These are phyloP conservation scores for Leishmania major DNA, from an alignment of 208 protist species.

Conservation along the genomic window DNA sequence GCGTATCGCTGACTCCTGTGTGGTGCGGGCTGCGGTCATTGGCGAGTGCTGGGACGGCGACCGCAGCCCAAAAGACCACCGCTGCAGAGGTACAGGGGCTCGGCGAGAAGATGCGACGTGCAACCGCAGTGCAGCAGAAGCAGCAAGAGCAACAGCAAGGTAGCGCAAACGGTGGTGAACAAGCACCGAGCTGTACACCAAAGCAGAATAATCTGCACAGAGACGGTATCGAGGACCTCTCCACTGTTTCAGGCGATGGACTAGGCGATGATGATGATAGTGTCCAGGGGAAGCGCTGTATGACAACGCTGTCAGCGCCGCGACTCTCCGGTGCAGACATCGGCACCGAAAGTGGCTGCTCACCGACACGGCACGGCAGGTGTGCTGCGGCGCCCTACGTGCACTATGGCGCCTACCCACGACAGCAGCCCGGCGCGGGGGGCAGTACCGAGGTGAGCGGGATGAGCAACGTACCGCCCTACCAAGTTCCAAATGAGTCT, in stretches of 20 bases:
- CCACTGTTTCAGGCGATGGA: background rate
- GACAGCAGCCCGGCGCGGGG: conserved; percentile 14
- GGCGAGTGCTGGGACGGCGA: background rate
- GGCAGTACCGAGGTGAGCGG: conserved; percentile 33
- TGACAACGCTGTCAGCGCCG: background rate
- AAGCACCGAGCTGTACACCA: background rate
- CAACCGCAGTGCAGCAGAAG: background rate
- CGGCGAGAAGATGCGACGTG: background rate
- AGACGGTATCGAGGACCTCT: background rate
- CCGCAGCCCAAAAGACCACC: background rate
- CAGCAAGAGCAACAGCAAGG: conserved; percentile 1
- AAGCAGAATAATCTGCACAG: background rate
- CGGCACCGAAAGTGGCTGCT: background rate
- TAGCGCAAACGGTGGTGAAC: background rate
- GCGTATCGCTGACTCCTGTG: background rate
- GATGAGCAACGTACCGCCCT: conserved; percentile 33
- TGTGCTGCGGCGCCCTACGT: background rate
- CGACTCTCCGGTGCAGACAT: background rate
- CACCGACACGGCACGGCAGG: background rate
- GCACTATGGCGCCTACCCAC: background rate
- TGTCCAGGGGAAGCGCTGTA: background rate
- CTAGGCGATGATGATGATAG: background rate
- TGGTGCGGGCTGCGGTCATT: background rate
- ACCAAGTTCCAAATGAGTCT: conserved; percentile 30
- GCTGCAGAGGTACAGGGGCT: background rate